Percentiles rank a stretch among this genome's conserved stretches.
Conservation (phyloP, 805 yeast genomes). For the Wickerhamomyces chambardii region DNA sequence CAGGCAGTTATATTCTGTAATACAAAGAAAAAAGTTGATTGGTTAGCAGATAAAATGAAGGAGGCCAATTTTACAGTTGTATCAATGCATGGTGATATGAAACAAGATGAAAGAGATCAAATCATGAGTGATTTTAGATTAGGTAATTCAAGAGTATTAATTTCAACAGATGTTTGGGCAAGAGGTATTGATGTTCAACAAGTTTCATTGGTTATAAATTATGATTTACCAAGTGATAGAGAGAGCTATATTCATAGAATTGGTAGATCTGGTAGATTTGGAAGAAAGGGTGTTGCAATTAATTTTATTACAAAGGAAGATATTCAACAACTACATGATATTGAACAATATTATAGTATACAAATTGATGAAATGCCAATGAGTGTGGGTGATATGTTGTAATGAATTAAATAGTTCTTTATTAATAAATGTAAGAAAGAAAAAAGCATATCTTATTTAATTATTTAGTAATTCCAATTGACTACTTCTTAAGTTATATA, state of each 20-base stretch:
- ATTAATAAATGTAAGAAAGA: no score
- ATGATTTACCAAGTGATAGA: constrained; percentile 86
- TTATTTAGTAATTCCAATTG: constrained; percentile 8
- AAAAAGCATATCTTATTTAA: no score
- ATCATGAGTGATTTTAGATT: constrained; percentile 94
- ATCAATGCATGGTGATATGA: constrained; percentile 96
- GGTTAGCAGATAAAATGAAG: constrained; percentile 73
- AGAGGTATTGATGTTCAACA: constrained; percentile 99
- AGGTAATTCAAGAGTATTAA: constrained; percentile 88
- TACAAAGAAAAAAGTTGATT: constrained; percentile 91
- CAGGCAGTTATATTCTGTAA: constrained; percentile 98
- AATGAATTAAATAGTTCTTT: not conserved
- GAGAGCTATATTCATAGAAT: constrained; percentile 97
- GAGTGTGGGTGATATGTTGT: constrained; percentile 43
- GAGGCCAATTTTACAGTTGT: constrained; percentile 84
- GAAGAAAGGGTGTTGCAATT: constrained; percentile 97
- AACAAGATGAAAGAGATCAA: constrained; percentile 88
- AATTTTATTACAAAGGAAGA: constrained; percentile 85
- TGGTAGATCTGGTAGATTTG: constrained; percentile 98
- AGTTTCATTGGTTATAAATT: constrained; percentile 91
- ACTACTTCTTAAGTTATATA: constrained; percentile 10
- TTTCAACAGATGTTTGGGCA: constrained; percentile 96
- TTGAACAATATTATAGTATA: constrained; percentile 66
- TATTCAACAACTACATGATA: constrained; percentile 60
- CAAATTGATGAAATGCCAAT: constrained; percentile 76